Evolutionary conservation across 106 monocot genomes (phyloP).

Genomic region (Alisma plantagoaquatica): DNA sequence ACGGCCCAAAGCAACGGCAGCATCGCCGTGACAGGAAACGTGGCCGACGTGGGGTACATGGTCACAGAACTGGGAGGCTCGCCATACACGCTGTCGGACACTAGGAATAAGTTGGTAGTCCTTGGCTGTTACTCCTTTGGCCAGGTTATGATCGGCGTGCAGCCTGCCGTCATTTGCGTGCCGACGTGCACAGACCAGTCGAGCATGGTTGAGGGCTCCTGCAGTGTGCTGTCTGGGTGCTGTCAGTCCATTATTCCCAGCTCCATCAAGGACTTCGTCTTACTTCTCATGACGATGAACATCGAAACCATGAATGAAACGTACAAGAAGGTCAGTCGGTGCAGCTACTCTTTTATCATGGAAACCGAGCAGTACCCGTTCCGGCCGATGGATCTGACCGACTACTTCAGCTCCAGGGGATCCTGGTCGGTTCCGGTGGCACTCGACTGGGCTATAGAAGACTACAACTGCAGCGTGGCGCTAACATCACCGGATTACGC

Average conservation of each 20-base stretch:
- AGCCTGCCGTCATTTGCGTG: neutral
- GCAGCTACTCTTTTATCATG: constrained; percentile 10
- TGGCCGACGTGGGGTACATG: neutral
- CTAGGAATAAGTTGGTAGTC: constrained; percentile 30
- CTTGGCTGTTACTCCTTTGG: constrained; percentile 43
- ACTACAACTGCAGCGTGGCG: neutral
- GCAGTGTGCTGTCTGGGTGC: constrained; percentile 9
- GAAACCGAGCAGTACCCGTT: constrained; percentile 2
- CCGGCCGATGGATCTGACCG: neutral
- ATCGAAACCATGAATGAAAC: constrained; percentile 1
- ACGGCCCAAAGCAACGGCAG: neutral
- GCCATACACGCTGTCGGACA: constrained; percentile 24
- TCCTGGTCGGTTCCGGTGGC: constrained; percentile 5
- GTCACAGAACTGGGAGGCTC: constrained; percentile 1
- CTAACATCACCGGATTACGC: neutral
- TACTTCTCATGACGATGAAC: neutral
- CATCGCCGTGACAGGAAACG: constrained; percentile 20
- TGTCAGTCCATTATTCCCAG: constrained; percentile 8
- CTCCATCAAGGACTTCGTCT: neutral
- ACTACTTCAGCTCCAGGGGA: neutral
- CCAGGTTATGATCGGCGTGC: neutral
- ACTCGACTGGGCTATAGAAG: neutral
- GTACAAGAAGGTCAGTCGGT: constrained; percentile 9
- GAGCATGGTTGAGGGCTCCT: constrained; percentile 4
- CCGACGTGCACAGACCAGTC: neutral